Conservation (phyloP, 306 rosid genomes). For the Comarum palustre region DNA sequence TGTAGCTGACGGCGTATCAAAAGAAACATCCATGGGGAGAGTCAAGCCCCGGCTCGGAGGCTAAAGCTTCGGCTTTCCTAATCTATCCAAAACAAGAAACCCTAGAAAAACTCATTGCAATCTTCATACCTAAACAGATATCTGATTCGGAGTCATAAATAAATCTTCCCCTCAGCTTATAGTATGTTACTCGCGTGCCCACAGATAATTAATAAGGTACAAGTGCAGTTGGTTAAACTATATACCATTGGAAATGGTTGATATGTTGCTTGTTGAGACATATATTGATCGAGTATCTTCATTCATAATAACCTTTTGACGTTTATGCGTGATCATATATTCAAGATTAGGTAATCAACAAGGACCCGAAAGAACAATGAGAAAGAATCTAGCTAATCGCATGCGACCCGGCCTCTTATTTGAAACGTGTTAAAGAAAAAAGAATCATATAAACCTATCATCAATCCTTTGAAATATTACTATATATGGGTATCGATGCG, state of each 20-base stretch:
- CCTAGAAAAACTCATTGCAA: not conserved
- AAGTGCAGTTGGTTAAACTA: constrained; percentile 3
- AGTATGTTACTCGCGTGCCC: constrained; percentile 18
- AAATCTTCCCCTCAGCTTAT: constrained; percentile 3
- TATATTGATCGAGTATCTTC: constrained; percentile 6
- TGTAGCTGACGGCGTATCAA: too few species aligned
- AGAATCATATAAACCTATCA: not conserved
- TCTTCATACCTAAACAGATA: constrained; percentile 29
- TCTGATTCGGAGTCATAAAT: constrained; percentile 11
- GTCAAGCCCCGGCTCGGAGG: too few species aligned
- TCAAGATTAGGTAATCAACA: constrained; percentile 19
- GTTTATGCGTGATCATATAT: constrained; percentile 9
- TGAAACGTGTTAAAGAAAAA: constrained; percentile 6
- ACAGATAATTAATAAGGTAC: constrained; percentile 9
- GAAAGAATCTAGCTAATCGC: constrained; percentile 12
- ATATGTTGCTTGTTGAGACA: not conserved
- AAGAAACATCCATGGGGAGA: too few species aligned
- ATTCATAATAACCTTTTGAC: not conserved
- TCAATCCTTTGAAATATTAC: not conserved
- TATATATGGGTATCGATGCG: not conserved
- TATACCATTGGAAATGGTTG: not conserved
- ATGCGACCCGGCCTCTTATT: not conserved
- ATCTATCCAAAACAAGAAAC: not conserved
- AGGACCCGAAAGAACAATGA: not conserved
- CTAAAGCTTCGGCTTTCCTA: too few species aligned